phyloP scores from a whole-genome alignment of 2,329 filamentous ascomycete genomes.

The Fusarium begoniae region DNA sequence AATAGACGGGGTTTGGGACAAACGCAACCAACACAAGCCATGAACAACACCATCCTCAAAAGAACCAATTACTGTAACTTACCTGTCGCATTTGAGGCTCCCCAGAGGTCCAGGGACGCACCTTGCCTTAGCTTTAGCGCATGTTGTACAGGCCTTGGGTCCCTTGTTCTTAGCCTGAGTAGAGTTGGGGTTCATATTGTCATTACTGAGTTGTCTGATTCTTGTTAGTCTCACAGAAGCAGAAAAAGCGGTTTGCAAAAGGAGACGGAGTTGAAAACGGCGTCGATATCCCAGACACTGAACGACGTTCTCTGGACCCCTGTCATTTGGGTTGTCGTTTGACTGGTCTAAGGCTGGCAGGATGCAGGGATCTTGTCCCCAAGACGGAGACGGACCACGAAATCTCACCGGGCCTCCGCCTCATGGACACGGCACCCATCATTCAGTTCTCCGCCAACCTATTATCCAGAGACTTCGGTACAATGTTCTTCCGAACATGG shows the following conservation, averaged over 20 bases:
- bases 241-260: slow-evolving; percentile 29
- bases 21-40: not conserved
- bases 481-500: slow-evolving; percentile 3
- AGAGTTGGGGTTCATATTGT: slow-evolving; percentile 32
- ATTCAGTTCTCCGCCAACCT: not conserved
- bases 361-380: slow-evolving; percentile 21
- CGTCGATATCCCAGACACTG: slow-evolving; percentile 23
- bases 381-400: slow-evolving; percentile 40
- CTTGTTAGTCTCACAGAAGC: slow-evolving; percentile 8
- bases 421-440: not conserved
- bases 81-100: slow-evolving; percentile 59
- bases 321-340: slow-evolving; percentile 28
- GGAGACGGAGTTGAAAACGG: slow-evolving; percentile 34
- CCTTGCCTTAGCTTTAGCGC: slow-evolving; percentile 62
- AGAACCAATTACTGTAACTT: slow-evolving; percentile 32
- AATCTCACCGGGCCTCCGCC: slow-evolving; percentile 46
- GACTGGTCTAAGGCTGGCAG: slow-evolving; percentile 23
- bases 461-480: not conserved
- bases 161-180: slow-evolving; percentile 50
- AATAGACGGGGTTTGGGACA: not conserved
- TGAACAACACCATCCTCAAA: not conserved
- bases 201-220: slow-evolving; percentile 20
- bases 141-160: slow-evolving; percentile 60
- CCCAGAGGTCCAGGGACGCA: slow-evolving; percentile 55
- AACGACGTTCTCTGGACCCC: slow-evolving; percentile 14